A percentile compares a stretch with the other conserved stretches of the same genome.
These are phyloP conservation scores for Podospora sp. DNA, from an alignment of 495 filamentous ascomycete species.

Conservation along the genomic window DNA sequence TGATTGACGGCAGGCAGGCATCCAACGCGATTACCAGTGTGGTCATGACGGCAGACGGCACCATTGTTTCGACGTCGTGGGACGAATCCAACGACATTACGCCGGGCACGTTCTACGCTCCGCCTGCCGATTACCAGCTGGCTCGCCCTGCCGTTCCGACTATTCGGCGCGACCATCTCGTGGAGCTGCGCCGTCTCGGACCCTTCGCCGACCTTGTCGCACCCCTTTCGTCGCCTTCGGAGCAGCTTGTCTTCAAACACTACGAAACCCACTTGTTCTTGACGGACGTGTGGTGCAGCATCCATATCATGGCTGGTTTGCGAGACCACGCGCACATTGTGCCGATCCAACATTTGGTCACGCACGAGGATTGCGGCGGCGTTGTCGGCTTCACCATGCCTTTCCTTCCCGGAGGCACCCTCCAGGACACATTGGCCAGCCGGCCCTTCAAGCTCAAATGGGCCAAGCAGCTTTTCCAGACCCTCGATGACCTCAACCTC, in stretches of 20 bases:
- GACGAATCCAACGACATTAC: slow-evolving; percentile 1
- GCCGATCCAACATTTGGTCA: slow-evolving; percentile 10
- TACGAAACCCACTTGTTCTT: neutral
- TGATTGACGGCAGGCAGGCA: slow-evolving; percentile 6
- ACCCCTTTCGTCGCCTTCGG: slow-evolving; percentile 9
- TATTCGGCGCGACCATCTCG: slow-evolving; percentile 7
- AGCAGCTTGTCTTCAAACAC: slow-evolving; percentile 13
- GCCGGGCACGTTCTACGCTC: slow-evolving; percentile 11
- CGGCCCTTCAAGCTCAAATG: slow-evolving; percentile 20
- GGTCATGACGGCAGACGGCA: slow-evolving; percentile 2
- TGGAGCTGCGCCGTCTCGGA: slow-evolving; percentile 8
- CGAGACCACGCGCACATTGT: neutral
- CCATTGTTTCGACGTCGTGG: slow-evolving; percentile 1
- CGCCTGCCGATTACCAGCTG: slow-evolving; percentile 10
- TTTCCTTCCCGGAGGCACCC: slow-evolving; percentile 2
- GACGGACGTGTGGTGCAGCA: neutral
- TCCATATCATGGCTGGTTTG: neutral
- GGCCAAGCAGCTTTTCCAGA: slow-evolving; percentile 16
- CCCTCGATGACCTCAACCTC: slow-evolving; percentile 18
- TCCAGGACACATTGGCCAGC: neutral
- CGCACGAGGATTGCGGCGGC: neutral
- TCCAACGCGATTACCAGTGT: neutral
- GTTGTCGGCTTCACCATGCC: slow-evolving; percentile 13
- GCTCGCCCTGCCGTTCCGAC: neutral
- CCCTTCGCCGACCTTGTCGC: slow-evolving; percentile 7